These are phyloP conservation scores for Exophiala calicioides DNA, from an alignment of 2,329 filamentous ascomycete species.

Conservation along the genomic window DNA sequence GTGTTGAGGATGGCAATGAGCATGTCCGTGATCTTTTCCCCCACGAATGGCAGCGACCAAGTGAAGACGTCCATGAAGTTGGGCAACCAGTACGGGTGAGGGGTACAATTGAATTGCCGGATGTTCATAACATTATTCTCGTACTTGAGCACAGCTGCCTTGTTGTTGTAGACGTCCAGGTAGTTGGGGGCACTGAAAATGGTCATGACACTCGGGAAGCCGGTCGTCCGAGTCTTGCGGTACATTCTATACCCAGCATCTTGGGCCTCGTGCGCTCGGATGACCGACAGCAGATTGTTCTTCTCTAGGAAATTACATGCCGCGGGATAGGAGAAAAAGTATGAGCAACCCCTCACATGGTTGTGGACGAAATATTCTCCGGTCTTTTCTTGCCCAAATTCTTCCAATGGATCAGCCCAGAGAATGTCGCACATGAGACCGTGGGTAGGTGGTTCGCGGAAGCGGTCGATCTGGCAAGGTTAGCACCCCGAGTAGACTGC, in stretches of 20 bases:
- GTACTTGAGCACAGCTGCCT: constrained; percentile 97
- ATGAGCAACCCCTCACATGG: constrained; percentile 96
- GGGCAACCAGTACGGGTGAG: constrained; percentile 97
- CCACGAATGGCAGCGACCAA: constrained; percentile 98
- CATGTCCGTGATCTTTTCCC: constrained; percentile 99
- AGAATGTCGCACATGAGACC: constrained; percentile 99
- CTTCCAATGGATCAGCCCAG: constrained; percentile 96
- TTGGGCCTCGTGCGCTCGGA: constrained; percentile 96
- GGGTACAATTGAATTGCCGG: constrained; percentile 98
- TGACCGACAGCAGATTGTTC: constrained; percentile 96
- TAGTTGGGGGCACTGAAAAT: constrained; percentile 99
- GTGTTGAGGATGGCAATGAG: constrained; percentile 97
- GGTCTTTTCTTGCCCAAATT: constrained; percentile 98
- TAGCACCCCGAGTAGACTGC: constrained; percentile 21
- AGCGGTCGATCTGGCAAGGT: constrained; percentile 78
- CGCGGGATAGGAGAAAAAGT: constrained; percentile 98
- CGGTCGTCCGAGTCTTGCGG: constrained; percentile 94
- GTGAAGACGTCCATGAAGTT: constrained; percentile 99
- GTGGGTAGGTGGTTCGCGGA: constrained; percentile 94
- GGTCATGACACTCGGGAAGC: constrained; percentile 99
- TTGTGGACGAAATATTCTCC: constrained; percentile 98
- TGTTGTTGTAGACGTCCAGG: constrained; percentile 99
- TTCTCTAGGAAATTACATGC: constrained; percentile 98
- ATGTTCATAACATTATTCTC: constrained; percentile 99
- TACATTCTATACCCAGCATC: constrained; percentile 99